A percentile compares a stretch with the other conserved stretches of the same genome.
Evolutionary conservation across 2,329 filamentous ascomycete species (phyloP).

Genomic region (Thielaviopsis populi): DNA sequence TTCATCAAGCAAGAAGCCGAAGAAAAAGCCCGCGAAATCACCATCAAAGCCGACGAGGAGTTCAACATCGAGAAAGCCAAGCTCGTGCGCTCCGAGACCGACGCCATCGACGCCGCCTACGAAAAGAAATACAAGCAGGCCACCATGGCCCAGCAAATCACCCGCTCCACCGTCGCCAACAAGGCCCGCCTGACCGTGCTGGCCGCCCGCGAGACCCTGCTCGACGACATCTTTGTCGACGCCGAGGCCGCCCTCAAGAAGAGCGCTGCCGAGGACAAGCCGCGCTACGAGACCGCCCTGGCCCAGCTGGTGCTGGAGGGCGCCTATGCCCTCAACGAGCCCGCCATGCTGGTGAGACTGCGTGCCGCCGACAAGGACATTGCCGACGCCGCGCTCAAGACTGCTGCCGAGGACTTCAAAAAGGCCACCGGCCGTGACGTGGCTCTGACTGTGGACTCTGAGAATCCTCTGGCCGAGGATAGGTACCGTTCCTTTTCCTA

Average conservation of each 20-base stretch:
- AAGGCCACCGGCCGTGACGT: constrained; percentile 56
- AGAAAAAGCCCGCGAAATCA: constrained; percentile 94
- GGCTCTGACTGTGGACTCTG: constrained; percentile 59
- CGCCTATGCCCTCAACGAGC: constrained; percentile 74
- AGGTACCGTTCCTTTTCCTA: constrained; percentile 42
- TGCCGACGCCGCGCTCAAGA: constrained; percentile 63
- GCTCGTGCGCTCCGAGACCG: constrained; percentile 88
- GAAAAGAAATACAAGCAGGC: constrained; percentile 99
- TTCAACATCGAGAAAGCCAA: constrained; percentile 99
- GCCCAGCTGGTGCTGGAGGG: constrained; percentile 79
- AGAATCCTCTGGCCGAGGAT: constrained; percentile 62
- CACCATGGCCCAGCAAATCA: constrained; percentile 97
- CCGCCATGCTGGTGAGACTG: constrained; percentile 56
- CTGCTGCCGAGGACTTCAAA: constrained; percentile 72
- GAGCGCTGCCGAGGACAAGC: constrained; percentile 47
- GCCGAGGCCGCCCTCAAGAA: constrained; percentile 55
- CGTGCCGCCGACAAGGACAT: constrained; percentile 64
- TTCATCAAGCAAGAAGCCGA: constrained; percentile 98
- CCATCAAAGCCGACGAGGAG: constrained; percentile 97
- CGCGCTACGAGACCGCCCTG: constrained; percentile 60
- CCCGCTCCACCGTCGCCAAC: constrained; percentile 88
- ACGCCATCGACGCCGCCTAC: constrained; percentile 81
- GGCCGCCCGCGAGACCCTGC: constrained; percentile 71
- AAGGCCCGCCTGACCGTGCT: constrained; percentile 87
- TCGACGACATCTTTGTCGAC: constrained; percentile 77